A percentile compares a stretch with the other conserved stretches of the same genome.
phyloP scores from a whole-genome alignment of 2,329 filamentous ascomycete species.

The Aspergillus arachidicola region DNA sequence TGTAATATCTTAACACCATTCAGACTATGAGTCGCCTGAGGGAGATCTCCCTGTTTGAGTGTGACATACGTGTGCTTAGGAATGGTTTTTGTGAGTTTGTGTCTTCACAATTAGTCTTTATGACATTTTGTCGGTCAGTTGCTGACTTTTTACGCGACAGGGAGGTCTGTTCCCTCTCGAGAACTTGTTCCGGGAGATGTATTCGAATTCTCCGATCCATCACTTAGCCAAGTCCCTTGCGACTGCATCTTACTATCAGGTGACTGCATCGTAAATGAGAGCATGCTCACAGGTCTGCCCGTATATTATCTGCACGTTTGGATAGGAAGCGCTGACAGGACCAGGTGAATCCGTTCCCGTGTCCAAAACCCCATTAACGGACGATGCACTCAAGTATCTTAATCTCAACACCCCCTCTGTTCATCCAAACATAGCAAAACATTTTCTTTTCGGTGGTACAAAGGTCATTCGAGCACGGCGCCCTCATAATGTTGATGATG shows the following conservation, averaged over 20 bases:
- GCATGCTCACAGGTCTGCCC: slow-evolving; percentile 79
- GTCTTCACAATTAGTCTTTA: not conserved
- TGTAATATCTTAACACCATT: slow-evolving; percentile 18
- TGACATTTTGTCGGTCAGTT: not conserved
- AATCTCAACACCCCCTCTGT: slow-evolving; percentile 81
- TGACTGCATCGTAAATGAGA: slow-evolving; percentile 98
- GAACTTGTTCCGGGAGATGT: slow-evolving; percentile 95
- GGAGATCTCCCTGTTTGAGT: slow-evolving; percentile 93
- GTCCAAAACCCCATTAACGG: slow-evolving; percentile 82
- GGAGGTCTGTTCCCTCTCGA: slow-evolving; percentile 80
- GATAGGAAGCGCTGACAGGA: slow-evolving; percentile 20
- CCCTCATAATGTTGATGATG: slow-evolving; percentile 81
- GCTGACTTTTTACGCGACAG: slow-evolving; percentile 43
- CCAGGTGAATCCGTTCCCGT: slow-evolving; percentile 92
- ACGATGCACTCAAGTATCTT: slow-evolving; percentile 75
- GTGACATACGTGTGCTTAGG: slow-evolving; percentile 87
- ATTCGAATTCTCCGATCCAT: slow-evolving; percentile 95
- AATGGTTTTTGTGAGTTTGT: slow-evolving; percentile 80
- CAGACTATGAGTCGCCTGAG: slow-evolving; percentile 86
- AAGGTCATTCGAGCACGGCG: slow-evolving; percentile 89
- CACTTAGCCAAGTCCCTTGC: slow-evolving; percentile 82
- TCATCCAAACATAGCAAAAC: slow-evolving; percentile 77
- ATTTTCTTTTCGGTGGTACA: slow-evolving; percentile 93
- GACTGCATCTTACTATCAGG: slow-evolving; percentile 89
- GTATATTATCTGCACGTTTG: not conserved